Conservation (phyloP, 2,329 filamentous ascomycete species). For the Colletotrichum sp. region DNA sequence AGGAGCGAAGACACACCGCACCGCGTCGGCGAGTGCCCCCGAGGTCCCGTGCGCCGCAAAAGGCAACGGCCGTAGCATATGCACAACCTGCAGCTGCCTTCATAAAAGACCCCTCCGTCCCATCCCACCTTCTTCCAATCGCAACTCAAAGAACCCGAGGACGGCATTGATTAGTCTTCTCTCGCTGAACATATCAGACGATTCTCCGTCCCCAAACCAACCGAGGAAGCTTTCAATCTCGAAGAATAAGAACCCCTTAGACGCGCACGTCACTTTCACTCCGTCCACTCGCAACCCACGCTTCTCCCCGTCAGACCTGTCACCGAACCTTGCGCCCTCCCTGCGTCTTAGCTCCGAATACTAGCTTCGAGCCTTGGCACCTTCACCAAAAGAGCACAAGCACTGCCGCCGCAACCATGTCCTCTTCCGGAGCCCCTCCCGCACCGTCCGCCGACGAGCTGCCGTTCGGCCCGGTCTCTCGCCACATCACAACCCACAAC, state of each 20-base stretch:
- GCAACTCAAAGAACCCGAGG: background rate
- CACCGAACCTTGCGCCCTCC: background rate
- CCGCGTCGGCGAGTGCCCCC: background rate
- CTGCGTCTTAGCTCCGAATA: background rate
- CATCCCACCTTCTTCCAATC: background rate
- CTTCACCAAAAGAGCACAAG: background rate
- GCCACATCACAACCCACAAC: constrained; percentile 30
- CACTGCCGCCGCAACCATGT: background rate
- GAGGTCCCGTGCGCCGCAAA: constrained; percentile 5
- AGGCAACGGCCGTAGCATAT: background rate
- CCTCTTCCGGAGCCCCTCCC: background rate
- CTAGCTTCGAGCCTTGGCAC: background rate
- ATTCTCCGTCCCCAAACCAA: background rate
- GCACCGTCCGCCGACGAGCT: background rate
- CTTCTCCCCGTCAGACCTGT: background rate
- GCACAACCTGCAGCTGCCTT: background rate
- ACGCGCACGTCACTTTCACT: background rate
- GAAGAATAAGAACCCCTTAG: background rate
- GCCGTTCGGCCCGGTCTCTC: constrained; percentile 10
- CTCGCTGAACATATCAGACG: background rate
- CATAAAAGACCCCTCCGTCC: constrained; percentile 1
- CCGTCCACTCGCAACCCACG: background rate
- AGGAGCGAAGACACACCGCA: background rate
- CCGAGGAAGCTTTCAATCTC: background rate
- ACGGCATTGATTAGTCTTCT: background rate